These are phyloP conservation scores for Beauveria varroae DNA, from an alignment of 2,329 filamentous ascomycete genomes.

Conservation along the genomic window DNA sequence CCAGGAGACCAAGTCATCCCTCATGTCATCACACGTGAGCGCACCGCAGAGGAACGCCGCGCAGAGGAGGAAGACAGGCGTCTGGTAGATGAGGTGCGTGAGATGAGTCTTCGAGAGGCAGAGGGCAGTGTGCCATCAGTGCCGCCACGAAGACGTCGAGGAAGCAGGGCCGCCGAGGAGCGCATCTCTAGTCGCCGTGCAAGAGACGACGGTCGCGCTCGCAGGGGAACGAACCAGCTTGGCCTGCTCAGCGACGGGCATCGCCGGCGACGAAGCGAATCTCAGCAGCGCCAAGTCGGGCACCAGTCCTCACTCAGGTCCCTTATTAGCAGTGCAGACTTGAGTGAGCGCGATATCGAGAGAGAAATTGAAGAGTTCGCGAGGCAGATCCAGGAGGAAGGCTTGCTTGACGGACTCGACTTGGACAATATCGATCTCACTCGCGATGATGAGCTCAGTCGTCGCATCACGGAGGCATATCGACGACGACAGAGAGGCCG, in stretches of 20 bases:
- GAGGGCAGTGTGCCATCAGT: conserved; percentile 38
- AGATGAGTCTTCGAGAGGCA: conserved; percentile 64
- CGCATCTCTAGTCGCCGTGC: conserved; percentile 22
- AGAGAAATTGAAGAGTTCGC: conserved; percentile 86
- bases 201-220: conserved; percentile 29
- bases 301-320: conserved; percentile 87
- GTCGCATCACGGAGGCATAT: conserved; percentile 85
- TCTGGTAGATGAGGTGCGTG: conserved; percentile 62
- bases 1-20: conserved; percentile 77
- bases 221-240: conserved; percentile 29
- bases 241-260: conserved; percentile 27
- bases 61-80: conserved; percentile 60
- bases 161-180: conserved; percentile 19
- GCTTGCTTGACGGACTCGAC: conserved; percentile 80
- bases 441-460: conserved; percentile 84
- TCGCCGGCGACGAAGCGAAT: conserved; percentile 35
- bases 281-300: conserved; percentile 58
- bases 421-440: conserved; percentile 76
- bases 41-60: conserved; percentile 44
- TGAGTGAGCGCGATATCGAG: conserved; percentile 72
- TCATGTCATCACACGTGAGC: conserved; percentile 42
- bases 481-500: conserved; percentile 63
- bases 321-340: conserved; percentile 70
- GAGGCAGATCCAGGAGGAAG: conserved; percentile 81
- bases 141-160: not conserved